Percentiles rank a stretch among this genome's conserved stretches.
phyloP scores from a whole-genome alignment of 768 basidiomycete genomes.

The Rhodotorula sphaerocarpa region DNA sequence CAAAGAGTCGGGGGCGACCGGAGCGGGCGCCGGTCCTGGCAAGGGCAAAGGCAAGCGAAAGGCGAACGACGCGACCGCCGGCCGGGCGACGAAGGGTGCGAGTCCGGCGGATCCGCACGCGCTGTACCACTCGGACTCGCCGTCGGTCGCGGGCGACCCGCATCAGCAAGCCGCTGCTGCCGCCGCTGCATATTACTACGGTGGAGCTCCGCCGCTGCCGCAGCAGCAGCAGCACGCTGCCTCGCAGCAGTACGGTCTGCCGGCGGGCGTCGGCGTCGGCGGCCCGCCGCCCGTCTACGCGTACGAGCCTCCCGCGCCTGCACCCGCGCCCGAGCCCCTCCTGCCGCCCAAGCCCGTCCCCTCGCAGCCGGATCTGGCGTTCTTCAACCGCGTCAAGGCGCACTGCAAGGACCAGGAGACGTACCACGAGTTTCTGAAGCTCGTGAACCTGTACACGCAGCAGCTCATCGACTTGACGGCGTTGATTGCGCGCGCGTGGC shows the following conservation, averaged over 20 bases:
- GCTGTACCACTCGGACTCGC: slow-evolving; percentile 19
- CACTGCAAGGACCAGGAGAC: slow-evolving; percentile 46
- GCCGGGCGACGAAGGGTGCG: slow-evolving; percentile 4
- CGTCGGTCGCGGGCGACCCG: slow-evolving; percentile 2
- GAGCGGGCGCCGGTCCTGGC: background rate
- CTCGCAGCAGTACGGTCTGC: slow-evolving; percentile 1
- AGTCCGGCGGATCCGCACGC: slow-evolving; percentile 11
- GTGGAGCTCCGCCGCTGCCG: background rate
- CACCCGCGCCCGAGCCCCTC: slow-evolving; percentile 26
- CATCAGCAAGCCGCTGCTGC: slow-evolving; percentile 1
- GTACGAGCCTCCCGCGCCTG: slow-evolving; percentile 36
- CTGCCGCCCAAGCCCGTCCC: slow-evolving; percentile 31
- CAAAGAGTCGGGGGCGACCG: background rate
- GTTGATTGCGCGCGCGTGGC: slow-evolving; percentile 67
- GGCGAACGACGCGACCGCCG: slow-evolving; percentile 13
- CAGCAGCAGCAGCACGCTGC: background rate
- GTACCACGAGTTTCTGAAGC: slow-evolving; percentile 77
- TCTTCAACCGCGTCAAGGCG: slow-evolving; percentile 75
- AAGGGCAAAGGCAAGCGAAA: slow-evolving; percentile 29
- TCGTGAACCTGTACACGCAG: slow-evolving; percentile 77
- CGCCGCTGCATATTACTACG: slow-evolving; percentile 13
- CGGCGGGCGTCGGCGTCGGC: background rate
- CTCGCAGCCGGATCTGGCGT: slow-evolving; percentile 61
- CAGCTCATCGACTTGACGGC: slow-evolving; percentile 79
- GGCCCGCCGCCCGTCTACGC: slow-evolving; percentile 18